Evolutionary conservation across 192 early-diverging fungal genomes (phyloP).

Genomic region (Kappamyces sp.): DNA sequence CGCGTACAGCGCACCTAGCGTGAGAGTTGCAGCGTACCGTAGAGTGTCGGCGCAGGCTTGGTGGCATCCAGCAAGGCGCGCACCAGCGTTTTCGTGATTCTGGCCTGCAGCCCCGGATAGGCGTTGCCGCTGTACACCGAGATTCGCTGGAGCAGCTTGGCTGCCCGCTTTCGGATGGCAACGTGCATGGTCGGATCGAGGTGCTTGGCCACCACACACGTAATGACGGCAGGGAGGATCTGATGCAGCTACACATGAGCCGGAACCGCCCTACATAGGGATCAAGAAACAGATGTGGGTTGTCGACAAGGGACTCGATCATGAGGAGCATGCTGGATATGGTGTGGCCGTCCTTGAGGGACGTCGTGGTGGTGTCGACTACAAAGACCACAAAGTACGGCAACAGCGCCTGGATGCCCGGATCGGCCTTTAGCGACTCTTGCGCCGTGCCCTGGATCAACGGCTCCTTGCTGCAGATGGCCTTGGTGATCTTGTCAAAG

Average conservation of each 20-base stretch:
- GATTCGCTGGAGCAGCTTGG: conserved; percentile 65
- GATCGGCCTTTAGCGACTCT: conserved; percentile 77
- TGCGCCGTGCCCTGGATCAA: conserved; percentile 68
- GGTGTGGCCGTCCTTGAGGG: conserved; percentile 64
- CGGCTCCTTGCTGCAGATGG: conserved; percentile 62
- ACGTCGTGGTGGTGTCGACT: conserved; percentile 78
- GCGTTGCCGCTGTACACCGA: conserved; percentile 68
- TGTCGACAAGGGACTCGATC: conserved; percentile 71
- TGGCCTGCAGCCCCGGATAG: conserved; percentile 83
- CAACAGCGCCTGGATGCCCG: conserved; percentile 88
- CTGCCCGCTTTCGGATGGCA: conserved; percentile 70
- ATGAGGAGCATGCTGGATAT: conserved; percentile 74
- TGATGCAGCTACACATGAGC: conserved; percentile 72
- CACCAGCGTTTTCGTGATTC: conserved; percentile 83
- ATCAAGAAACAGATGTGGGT: conserved; percentile 85
- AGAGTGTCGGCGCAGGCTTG: conserved; percentile 76
- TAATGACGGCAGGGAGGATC: conserved; percentile 86
- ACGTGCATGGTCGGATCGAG: conserved; percentile 66
- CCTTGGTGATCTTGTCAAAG: conserved; percentile 84
- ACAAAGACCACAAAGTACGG: conserved; percentile 95
- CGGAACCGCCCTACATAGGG: conserved; percentile 66
- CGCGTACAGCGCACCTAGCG: too few species aligned
- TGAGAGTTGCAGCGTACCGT: conserved; percentile 64
- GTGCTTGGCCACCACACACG: conserved; percentile 82
- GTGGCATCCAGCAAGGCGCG: conserved; percentile 82